These are phyloP conservation scores for Stygiomarasmius scandens DNA, from an alignment of 1,284 basidiomycete genomes.

Conservation along the genomic window DNA sequence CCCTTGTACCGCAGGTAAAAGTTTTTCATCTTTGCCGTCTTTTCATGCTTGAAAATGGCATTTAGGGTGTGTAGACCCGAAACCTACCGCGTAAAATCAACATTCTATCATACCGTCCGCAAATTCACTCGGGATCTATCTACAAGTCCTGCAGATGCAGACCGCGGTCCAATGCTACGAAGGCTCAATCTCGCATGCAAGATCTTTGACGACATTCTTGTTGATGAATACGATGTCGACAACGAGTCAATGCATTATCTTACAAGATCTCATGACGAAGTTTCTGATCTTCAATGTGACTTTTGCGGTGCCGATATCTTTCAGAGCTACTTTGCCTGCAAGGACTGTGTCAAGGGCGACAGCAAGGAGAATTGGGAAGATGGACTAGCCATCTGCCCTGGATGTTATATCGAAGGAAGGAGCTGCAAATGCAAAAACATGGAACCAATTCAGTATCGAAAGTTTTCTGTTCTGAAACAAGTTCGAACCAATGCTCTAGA, in stretches of 20 bases:
- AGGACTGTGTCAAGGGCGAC: slow-evolving; percentile 35
- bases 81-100: slow-evolving; percentile 70
- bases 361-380: slow-evolving; percentile 32
- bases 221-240: slow-evolving; percentile 51
- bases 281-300: slow-evolving; percentile 53
- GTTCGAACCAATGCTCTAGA: slow-evolving; percentile 31
- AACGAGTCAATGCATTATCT: slow-evolving; percentile 31
- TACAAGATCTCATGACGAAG: slow-evolving; percentile 18
- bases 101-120: slow-evolving; percentile 55
- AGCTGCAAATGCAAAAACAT: slow-evolving; percentile 61
- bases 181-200: slow-evolving; percentile 34
- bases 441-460: slow-evolving; percentile 58
- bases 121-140: not conserved
- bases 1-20: slow-evolving; percentile 73
- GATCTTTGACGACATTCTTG: slow-evolving; percentile 62
- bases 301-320: slow-evolving; percentile 80
- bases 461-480: slow-evolving; percentile 35
- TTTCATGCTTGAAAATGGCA: slow-evolving; percentile 14
- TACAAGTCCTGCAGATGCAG: not conserved
- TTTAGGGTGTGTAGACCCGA: slow-evolving; percentile 74
- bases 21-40: not conserved
- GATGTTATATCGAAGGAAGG: slow-evolving; percentile 77
- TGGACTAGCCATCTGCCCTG: slow-evolving; percentile 60
- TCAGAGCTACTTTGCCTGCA: slow-evolving; percentile 75
- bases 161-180: slow-evolving; percentile 22